These are phyloP conservation scores for Astrephomene gubernaculifera DNA, from an alignment of 139 green algal species.

Conservation along the genomic window DNA sequence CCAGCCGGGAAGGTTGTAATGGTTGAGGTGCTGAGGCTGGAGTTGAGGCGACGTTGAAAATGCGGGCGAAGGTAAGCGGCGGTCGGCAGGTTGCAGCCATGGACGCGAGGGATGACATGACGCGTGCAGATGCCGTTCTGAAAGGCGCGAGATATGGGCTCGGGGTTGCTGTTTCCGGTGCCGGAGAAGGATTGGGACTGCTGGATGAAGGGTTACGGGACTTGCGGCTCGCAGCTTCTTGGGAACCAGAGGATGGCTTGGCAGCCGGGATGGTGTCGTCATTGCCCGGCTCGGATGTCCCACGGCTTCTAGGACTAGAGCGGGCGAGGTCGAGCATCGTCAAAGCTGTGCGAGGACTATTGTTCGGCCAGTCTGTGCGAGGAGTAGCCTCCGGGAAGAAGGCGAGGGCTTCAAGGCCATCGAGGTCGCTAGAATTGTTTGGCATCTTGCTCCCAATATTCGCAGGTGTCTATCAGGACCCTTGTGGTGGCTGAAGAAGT, in stretches of 20 bases:
- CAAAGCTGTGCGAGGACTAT: neutral
- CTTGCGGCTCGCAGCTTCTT: neutral
- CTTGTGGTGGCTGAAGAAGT: neutral
- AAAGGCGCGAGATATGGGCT: too few species aligned
- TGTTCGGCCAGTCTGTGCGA: neutral
- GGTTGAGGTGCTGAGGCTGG: neutral
- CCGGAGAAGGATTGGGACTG: too few species aligned
- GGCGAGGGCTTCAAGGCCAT: neutral
- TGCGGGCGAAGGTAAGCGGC: neutral
- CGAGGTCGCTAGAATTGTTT: too few species aligned
- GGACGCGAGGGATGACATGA: neutral
- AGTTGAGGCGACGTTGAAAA: neutral
- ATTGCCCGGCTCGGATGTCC: neutral
- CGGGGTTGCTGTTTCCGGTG: too few species aligned
- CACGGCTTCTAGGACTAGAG: neutral
- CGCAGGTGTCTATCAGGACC: too few species aligned
- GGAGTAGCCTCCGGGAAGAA: neutral
- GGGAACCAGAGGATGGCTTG: neutral
- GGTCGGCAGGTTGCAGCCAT: too few species aligned
- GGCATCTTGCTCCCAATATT: neutral
- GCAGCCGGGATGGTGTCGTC: neutral
- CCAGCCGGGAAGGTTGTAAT: neutral
- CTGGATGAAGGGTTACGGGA: too few species aligned
- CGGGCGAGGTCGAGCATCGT: neutral
- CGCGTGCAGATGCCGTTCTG: too few species aligned